phyloP scores from a whole-genome alignment of 2,329 filamentous ascomycete species.

The Hymenoscyphus fraxineus region DNA sequence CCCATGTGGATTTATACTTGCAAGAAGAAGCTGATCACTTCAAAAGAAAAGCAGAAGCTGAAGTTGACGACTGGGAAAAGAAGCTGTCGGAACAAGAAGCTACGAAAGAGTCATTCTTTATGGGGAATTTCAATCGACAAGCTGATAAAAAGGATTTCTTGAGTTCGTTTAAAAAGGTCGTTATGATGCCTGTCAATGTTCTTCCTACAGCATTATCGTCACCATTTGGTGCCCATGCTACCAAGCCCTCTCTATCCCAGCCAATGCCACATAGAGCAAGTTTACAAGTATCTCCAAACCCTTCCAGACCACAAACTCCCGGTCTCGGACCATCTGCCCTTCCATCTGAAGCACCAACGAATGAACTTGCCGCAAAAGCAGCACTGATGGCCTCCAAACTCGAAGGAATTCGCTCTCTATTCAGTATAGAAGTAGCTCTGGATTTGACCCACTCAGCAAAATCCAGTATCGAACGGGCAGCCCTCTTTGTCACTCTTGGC shows the following conservation, averaged over 20 bases:
- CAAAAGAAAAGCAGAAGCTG: slow-evolving; percentile 66
- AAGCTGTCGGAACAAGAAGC: slow-evolving; percentile 88
- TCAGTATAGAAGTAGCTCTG: slow-evolving; percentile 93
- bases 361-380: slow-evolving; percentile 94
- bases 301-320: slow-evolving; percentile 50
- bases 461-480: slow-evolving; percentile 77
- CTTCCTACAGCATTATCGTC: slow-evolving; percentile 63
- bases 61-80: slow-evolving; percentile 85
- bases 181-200: slow-evolving; percentile 97
- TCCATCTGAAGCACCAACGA: slow-evolving; percentile 70
- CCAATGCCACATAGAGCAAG: slow-evolving; percentile 23
- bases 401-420: slow-evolving; percentile 90
- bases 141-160: slow-evolving; percentile 96
- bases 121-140: slow-evolving; percentile 91
- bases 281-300: slow-evolving; percentile 31
- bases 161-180: slow-evolving; percentile 94
- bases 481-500: slow-evolving; percentile 75
- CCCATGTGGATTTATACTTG: slow-evolving; percentile 89
- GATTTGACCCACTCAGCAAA: slow-evolving; percentile 87
- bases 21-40: slow-evolving; percentile 89
- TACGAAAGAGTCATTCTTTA: slow-evolving; percentile 86
- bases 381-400: slow-evolving; percentile 92
- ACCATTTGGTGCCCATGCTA: slow-evolving; percentile 36
- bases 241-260: slow-evolving; percentile 33
- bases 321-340: slow-evolving; percentile 39